A percentile compares a stretch with the other conserved stretches of the same genome.
Conservation (phyloP, 148 eudicot species). For the Drosera capensis region DNA sequence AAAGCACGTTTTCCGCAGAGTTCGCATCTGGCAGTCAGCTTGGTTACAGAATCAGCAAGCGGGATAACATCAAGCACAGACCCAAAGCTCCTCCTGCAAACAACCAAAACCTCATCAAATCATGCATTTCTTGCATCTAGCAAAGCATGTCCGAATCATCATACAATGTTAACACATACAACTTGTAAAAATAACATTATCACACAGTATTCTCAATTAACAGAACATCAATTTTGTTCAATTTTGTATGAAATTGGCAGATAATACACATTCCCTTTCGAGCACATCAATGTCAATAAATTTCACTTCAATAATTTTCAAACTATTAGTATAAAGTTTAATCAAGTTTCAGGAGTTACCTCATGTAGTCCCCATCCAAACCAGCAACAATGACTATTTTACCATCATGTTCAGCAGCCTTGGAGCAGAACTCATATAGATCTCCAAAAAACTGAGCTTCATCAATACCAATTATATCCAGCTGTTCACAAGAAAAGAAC, state of each 20-base stretch:
- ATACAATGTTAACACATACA: no score
- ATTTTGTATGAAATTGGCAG: no score
- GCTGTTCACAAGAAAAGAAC: conserved; percentile 19
- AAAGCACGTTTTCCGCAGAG: conserved; percentile 62
- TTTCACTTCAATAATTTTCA: no score
- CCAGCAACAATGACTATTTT: conserved; percentile 74
- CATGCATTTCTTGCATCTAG: no score
- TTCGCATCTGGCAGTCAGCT: conserved; percentile 80
- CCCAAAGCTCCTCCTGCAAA: conserved; percentile 70
- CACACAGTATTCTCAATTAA: no score
- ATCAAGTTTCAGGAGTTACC: conserved; percentile 18
- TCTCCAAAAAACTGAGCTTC: conserved; percentile 86
- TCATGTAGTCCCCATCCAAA: conserved; percentile 81
- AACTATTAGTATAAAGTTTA: background rate
- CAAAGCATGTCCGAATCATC: no score
- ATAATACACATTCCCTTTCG: no score
- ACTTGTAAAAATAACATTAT: no score
- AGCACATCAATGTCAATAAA: no score
- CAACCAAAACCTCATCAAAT: no score
- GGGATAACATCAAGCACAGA: conserved; percentile 70
- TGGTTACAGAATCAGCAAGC: conserved; percentile 81
- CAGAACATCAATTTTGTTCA: no score
- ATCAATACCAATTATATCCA: conserved; percentile 85
- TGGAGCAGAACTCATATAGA: conserved; percentile 73
- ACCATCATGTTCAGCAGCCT: conserved; percentile 67